Evolutionary conservation across 2,329 filamentous ascomycete genomes (phyloP).

Genomic region (Pseudogymnoascus sp.): DNA sequence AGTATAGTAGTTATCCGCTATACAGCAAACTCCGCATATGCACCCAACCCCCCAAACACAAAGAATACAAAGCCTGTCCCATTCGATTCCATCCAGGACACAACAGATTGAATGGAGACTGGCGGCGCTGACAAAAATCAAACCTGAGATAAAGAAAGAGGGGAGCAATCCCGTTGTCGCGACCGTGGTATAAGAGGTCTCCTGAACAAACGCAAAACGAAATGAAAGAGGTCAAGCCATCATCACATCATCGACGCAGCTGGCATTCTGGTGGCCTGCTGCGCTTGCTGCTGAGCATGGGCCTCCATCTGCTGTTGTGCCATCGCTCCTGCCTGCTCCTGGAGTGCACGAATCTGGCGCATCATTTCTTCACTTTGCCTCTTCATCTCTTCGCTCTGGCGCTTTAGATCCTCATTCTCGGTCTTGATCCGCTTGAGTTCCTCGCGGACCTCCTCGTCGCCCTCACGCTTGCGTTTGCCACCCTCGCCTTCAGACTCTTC

Average conservation of each 20-base stretch:
- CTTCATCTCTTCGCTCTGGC: conserved; percentile 41
- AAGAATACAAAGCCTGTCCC: conserved; percentile 3
- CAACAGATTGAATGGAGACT: neutral
- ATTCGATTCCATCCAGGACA: conserved; percentile 3
- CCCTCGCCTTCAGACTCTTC: conserved; percentile 35
- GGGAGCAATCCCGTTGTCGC: neutral
- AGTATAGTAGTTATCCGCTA: neutral
- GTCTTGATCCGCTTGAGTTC: conserved; percentile 59
- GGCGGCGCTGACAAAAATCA: neutral
- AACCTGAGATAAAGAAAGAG: neutral
- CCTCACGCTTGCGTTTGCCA: conserved; percentile 38
- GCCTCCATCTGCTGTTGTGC: conserved; percentile 1
- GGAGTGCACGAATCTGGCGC: conserved; percentile 11
- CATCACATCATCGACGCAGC: conserved; percentile 7
- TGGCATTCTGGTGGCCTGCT: conserved; percentile 7
- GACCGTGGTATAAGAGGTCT: neutral
- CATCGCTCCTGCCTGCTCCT: neutral
- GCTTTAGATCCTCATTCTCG: conserved; percentile 53
- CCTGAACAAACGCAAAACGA: neutral
- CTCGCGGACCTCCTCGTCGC: conserved; percentile 41
- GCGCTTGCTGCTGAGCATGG: conserved; percentile 1
- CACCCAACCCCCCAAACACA: neutral
- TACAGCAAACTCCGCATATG: conserved; percentile 1
- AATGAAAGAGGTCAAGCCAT: neutral
- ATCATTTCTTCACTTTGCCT: conserved; percentile 16